Conservation (phyloP, 2,329 filamentous ascomycete species). For the Cladophialophora chaetospira region DNA sequence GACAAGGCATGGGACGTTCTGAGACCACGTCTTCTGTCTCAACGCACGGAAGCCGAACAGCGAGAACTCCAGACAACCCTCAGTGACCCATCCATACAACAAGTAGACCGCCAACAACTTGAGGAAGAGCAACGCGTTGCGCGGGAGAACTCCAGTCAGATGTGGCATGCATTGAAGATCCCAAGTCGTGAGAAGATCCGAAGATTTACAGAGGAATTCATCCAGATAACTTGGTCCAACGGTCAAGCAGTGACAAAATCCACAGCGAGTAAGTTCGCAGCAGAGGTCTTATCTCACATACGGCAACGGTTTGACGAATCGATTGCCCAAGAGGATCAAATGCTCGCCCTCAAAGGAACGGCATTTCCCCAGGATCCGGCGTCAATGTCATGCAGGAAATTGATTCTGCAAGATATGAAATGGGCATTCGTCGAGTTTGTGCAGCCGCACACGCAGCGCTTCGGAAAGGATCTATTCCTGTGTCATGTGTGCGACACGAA, state of each 20-base stretch:
- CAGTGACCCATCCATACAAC: slow-evolving; percentile 39
- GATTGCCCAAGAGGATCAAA: slow-evolving; percentile 56
- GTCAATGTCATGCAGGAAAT: slow-evolving; percentile 52
- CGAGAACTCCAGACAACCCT: slow-evolving; percentile 45
- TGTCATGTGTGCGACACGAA: slow-evolving; percentile 69
- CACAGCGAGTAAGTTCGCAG: slow-evolving; percentile 68
- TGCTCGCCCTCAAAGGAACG: slow-evolving; percentile 48
- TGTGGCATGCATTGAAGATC: slow-evolving; percentile 71
- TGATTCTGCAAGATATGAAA: slow-evolving; percentile 83
- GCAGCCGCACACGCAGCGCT: slow-evolving; percentile 66
- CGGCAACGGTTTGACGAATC: slow-evolving; percentile 67
- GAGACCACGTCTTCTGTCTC: slow-evolving; percentile 66
- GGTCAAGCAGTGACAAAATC: slow-evolving; percentile 66
- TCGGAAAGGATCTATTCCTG: slow-evolving; percentile 72
- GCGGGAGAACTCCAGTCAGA: slow-evolving; percentile 64
- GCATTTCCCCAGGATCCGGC: slow-evolving; percentile 52
- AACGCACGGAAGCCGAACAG: slow-evolving; percentile 66
- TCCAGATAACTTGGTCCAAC: slow-evolving; percentile 65
- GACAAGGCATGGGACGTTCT: slow-evolving; percentile 71
- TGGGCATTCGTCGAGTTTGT: slow-evolving; percentile 80
- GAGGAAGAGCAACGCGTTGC: slow-evolving; percentile 54
- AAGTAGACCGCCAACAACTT: slow-evolving; percentile 50
- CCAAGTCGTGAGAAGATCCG: slow-evolving; percentile 67
- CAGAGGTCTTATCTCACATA: slow-evolving; percentile 68
- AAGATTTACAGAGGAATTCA: slow-evolving; percentile 69